A percentile compares a stretch with the other conserved stretches of the same genome.
phyloP scores from a whole-genome alignment of 305 asterid genomes.

The Fraxinus dipetala region DNA sequence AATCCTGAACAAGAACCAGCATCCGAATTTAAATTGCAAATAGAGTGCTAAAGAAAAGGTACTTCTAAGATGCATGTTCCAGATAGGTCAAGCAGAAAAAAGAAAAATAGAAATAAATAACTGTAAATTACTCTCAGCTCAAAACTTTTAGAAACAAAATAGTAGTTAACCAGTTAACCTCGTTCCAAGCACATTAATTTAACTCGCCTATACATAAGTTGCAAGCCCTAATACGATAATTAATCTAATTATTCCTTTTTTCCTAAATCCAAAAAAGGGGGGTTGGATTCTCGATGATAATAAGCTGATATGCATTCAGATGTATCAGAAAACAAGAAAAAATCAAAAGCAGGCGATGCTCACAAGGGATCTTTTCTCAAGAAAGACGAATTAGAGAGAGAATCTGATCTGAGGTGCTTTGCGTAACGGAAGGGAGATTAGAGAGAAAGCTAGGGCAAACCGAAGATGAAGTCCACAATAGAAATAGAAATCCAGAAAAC shows the following conservation, averaged over 20 bases:
- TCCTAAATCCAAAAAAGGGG: background rate
- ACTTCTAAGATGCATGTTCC: background rate
- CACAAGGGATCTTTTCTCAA: background rate
- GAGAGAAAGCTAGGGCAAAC: background rate
- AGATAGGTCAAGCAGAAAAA: background rate
- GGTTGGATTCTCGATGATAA: background rate
- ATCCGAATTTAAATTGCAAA: background rate
- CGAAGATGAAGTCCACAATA: background rate
- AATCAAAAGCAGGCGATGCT: background rate
- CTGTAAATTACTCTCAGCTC: background rate
- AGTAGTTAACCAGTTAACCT: background rate
- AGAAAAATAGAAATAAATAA: background rate
- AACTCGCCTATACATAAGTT: background rate
- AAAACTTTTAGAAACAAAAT: background rate
- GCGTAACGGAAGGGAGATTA: conserved; percentile 16
- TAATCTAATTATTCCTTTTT: background rate
- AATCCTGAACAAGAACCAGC: background rate
- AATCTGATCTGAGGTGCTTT: conserved; percentile 26
- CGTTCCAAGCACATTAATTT: background rate
- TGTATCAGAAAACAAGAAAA: background rate
- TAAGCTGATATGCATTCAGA: background rate
- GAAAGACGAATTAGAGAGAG: conserved; percentile 6
- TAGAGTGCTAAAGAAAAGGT: background rate
- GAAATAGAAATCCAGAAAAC: background rate
- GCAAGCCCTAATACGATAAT: background rate